Percentiles rank a stretch among this genome's conserved stretches.
Evolutionary conservation across 179 eudicot genomes (phyloP).

Genomic region (Nepenthes alata): DNA sequence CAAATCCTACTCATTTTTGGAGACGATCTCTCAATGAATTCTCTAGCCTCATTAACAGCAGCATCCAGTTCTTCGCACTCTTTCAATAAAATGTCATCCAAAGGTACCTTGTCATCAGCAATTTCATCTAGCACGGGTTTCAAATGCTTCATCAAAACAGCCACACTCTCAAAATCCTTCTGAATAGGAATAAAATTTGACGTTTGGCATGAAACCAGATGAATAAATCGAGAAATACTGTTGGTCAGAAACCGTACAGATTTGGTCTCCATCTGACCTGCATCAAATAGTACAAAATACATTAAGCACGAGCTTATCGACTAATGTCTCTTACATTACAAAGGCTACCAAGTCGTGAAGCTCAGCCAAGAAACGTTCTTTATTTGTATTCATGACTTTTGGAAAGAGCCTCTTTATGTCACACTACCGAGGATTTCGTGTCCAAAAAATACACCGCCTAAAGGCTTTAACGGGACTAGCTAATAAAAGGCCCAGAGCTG

Average conservation of each 20-base stretch:
- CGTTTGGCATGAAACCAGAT: slow-evolving; percentile 57
- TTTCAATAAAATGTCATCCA: slow-evolving; percentile 42
- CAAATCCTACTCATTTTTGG: slow-evolving; percentile 56
- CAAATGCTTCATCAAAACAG: slow-evolving; percentile 51
- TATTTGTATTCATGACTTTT: neutral
- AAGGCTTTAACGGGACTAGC: no score
- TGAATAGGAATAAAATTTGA: slow-evolving; percentile 46
- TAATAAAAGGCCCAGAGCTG: no score
- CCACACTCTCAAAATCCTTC: slow-evolving; percentile 36
- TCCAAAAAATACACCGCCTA: no score
- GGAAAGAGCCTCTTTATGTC: neutral
- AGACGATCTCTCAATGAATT: slow-evolving; percentile 73
- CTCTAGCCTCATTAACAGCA: slow-evolving; percentile 69
- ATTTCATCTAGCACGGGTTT: slow-evolving; percentile 62
- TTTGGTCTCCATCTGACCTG: slow-evolving; percentile 64
- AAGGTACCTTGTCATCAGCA: slow-evolving; percentile 28
- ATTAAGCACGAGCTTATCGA: neutral
- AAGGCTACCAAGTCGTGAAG: neutral
- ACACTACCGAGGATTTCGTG: no score
- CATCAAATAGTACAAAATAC: neutral
- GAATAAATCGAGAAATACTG: slow-evolving; percentile 83
- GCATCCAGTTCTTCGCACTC: slow-evolving; percentile 65
- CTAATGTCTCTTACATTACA: neutral
- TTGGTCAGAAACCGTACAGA: slow-evolving; percentile 54
- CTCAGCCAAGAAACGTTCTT: neutral